Conservation (phyloP, 2,329 filamentous ascomycete species). For the Aspergillus sp. region DNA sequence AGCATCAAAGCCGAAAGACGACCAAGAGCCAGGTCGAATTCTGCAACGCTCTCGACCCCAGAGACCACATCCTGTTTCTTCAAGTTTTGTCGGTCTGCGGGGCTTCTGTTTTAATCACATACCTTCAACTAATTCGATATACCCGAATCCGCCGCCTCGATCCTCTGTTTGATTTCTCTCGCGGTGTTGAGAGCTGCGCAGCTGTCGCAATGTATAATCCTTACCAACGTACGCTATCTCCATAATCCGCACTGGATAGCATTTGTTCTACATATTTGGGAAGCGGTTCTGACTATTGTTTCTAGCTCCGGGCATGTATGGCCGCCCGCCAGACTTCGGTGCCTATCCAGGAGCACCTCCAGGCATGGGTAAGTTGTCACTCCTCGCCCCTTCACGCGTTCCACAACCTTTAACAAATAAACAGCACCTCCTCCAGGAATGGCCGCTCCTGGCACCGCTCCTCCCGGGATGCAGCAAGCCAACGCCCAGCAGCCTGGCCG, state of each 20-base stretch:
- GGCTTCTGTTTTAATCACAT: not conserved
- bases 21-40: not conserved
- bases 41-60: not conserved
- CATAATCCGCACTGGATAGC: not conserved
- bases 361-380: slow-evolving; percentile 68
- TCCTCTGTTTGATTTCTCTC: not conserved
- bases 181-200: slow-evolving; percentile 15
- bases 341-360: slow-evolving; percentile 74
- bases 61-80: not conserved
- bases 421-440: slow-evolving; percentile 76
- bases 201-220: slow-evolving; percentile 44
- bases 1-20: slow-evolving; percentile 14
- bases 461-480: slow-evolving; percentile 74
- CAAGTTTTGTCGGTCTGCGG: not conserved
- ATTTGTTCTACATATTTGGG: not conserved
- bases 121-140: not conserved
- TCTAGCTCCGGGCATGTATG: slow-evolving; percentile 59
- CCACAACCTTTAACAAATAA: slow-evolving; percentile 19
- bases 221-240: slow-evolving; percentile 39
- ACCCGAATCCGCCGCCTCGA: not conserved
- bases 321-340: slow-evolving; percentile 71
- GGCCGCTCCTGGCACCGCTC: slow-evolving; percentile 74
- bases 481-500: slow-evolving; percentile 74
- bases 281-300: not conserved
- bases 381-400: not conserved